These are phyloP conservation scores for Tolypocladium tropicale DNA, from an alignment of 2,329 filamentous ascomycete species.

Conservation along the genomic window DNA sequence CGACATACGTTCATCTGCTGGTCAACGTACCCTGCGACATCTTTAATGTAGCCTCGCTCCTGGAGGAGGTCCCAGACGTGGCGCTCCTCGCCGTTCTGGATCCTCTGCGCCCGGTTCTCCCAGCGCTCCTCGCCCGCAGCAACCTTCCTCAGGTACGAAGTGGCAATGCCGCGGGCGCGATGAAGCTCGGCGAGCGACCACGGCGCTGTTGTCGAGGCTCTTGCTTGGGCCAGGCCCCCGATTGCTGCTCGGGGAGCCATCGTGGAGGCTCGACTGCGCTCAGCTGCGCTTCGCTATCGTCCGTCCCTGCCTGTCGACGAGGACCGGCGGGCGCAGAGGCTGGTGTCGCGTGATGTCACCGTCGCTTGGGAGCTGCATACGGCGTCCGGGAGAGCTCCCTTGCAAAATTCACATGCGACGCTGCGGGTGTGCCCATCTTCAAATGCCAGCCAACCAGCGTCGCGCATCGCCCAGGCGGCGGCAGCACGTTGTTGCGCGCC, in stretches of 20 bases:
- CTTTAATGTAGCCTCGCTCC: conserved; percentile 63
- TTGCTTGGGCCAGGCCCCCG: conserved; percentile 13
- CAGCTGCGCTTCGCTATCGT: not conserved
- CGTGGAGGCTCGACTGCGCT: conserved; percentile 1
- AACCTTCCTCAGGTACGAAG: conserved; percentile 33
- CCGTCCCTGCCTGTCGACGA: not conserved
- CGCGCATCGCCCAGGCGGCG: not conserved
- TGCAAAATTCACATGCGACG: conserved; percentile 17
- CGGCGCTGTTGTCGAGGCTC: conserved; percentile 10
- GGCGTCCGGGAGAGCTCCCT: not conserved
- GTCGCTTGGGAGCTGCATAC: not conserved
- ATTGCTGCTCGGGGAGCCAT: conserved; percentile 18
- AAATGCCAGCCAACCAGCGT: conserved; percentile 18
- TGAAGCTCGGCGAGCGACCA: conserved; percentile 11
- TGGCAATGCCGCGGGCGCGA: conserved; percentile 25
- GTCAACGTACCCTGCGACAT: conserved; percentile 57
- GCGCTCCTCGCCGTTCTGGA: conserved; percentile 36
- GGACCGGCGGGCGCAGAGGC: not conserved
- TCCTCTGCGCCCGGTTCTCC: conserved; percentile 33
- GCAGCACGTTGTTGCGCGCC: conserved; percentile 18
- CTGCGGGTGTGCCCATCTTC: conserved; percentile 3
- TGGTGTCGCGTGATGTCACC: not conserved
- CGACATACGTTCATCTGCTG: not conserved
- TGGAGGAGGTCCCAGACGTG: conserved; percentile 56
- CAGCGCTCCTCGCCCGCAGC: conserved; percentile 33